phyloP scores from a whole-genome alignment of 306 rosid genomes.

The Acacia crassicarpa region DNA sequence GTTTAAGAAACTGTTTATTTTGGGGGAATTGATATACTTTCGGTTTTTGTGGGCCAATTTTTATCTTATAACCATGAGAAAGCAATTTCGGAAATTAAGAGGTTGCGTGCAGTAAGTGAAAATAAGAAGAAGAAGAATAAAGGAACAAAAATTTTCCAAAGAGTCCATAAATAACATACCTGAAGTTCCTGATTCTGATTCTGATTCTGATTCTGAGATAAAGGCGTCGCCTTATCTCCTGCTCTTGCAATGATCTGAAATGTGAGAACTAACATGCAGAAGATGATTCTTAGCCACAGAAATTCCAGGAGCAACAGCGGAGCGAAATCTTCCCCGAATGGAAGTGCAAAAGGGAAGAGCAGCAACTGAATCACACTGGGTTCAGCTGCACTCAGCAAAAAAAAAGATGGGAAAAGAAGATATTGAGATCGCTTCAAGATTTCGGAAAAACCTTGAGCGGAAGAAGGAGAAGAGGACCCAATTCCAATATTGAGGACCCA shows the following conservation, averaged over 20 bases:
- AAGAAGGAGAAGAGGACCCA: neutral
- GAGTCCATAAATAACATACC: conserved; percentile 5
- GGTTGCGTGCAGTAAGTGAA: neutral
- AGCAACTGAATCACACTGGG: conserved; percentile 15
- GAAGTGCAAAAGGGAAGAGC: conserved; percentile 24
- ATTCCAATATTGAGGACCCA: neutral
- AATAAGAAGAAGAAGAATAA: conserved; percentile 9
- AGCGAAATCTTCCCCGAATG: neutral
- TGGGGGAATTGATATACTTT: too few species aligned
- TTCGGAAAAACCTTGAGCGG: neutral
- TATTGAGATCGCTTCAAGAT: neutral
- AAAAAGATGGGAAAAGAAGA: neutral
- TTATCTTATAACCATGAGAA: neutral
- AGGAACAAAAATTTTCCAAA: neutral
- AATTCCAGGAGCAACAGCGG: neutral
- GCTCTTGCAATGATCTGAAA: conserved; percentile 10
- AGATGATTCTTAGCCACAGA: neutral
- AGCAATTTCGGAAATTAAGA: neutral
- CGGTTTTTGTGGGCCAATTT: neutral
- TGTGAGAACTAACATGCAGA: neutral
- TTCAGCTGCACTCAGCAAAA: neutral
- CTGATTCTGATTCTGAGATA: conserved; percentile 15
- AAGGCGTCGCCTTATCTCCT: neutral
- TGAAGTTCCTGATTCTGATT: conserved; percentile 9
- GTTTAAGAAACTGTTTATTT: neutral